A percentile compares a stretch with the other conserved stretches of the same genome.
phyloP scores from a whole-genome alignment of 2,329 filamentous ascomycete species.

The Alternaria viburni region DNA sequence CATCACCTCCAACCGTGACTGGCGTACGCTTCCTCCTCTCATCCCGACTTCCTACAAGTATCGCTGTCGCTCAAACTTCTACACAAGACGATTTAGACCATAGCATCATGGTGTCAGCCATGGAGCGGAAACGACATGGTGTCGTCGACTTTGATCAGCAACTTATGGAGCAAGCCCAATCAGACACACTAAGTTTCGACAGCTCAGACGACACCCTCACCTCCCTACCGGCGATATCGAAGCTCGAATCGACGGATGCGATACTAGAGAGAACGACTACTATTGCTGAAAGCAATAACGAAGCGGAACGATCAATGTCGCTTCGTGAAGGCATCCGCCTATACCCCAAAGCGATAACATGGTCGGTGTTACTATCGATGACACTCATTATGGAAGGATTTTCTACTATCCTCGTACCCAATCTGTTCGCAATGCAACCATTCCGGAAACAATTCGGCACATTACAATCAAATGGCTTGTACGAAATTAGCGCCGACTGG shows the following conservation, averaged over 20 bases:
- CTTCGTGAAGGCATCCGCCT: constrained; percentile 74
- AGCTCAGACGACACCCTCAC: not conserved
- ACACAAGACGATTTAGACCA: not conserved
- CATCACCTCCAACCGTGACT: not conserved
- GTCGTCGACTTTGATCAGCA: not conserved
- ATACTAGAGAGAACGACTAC: not conserved
- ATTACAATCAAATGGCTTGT: constrained; percentile 24
- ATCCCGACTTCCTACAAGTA: not conserved
- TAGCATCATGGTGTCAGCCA: not conserved
- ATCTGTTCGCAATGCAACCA: constrained; percentile 64
- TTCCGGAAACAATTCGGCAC: constrained; percentile 48
- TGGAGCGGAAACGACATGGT: not conserved
- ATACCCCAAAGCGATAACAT: constrained; percentile 84
- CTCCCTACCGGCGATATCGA: not conserved
- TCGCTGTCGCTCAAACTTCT: not conserved
- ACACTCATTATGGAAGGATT: constrained; percentile 89
- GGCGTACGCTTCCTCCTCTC: not conserved
- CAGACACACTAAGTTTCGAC: constrained; percentile 2
- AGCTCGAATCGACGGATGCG: not conserved
- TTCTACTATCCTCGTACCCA: constrained; percentile 77
- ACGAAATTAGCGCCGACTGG: constrained; percentile 50
- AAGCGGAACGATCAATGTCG: constrained; percentile 34
- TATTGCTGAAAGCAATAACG: not conserved
- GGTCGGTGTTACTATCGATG: constrained; percentile 81
- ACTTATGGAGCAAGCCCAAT: not conserved